These are phyloP conservation scores for Orbilia quercus DNA, from an alignment of 2,329 filamentous ascomycete genomes.

Conservation along the genomic window DNA sequence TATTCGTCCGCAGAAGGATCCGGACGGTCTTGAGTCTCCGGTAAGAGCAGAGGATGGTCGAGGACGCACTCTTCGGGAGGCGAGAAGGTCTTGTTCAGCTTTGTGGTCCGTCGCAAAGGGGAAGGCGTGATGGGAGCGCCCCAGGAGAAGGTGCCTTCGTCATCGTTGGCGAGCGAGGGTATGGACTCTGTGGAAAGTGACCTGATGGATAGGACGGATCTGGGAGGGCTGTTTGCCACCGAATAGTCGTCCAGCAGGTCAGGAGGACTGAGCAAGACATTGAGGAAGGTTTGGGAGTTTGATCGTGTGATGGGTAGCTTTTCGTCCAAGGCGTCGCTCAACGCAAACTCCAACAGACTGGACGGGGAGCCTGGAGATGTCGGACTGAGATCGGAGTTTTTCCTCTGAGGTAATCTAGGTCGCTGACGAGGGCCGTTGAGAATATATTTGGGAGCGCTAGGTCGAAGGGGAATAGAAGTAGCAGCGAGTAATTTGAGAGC, in stretches of 20 bases:
- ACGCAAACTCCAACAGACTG: constrained; percentile 56
- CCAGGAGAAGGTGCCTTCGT: constrained; percentile 59
- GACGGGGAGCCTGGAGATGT: constrained; percentile 57
- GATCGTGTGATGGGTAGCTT: constrained; percentile 57
- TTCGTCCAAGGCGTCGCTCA: constrained; percentile 57
- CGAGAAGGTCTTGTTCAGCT: constrained; percentile 55
- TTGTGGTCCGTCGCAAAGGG: constrained; percentile 36
- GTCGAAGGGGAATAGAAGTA: constrained; percentile 58
- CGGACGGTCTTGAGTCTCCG: constrained; percentile 45
- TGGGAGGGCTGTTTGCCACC: constrained; percentile 57
- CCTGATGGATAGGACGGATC: constrained; percentile 57
- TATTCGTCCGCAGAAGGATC: constrained; percentile 47
- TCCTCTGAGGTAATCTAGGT: constrained; percentile 46
- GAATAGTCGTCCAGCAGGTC: constrained; percentile 58
- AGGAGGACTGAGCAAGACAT: constrained; percentile 58
- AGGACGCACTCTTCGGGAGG: constrained; percentile 58
- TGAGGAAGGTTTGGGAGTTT: constrained; percentile 58
- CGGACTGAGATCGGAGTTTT: constrained; percentile 51
- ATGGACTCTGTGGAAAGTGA: constrained; percentile 59
- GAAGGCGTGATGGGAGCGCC: constrained; percentile 42
- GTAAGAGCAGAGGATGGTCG: constrained; percentile 59
- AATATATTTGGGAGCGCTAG: constrained; percentile 37
- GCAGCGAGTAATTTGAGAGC: constrained; percentile 59
- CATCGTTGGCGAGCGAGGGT: constrained; percentile 59
- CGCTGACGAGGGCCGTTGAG: constrained; percentile 32